Conservation (phyloP, 352 stramenopile genomes). For the Saprolegnia diclina region DNA sequence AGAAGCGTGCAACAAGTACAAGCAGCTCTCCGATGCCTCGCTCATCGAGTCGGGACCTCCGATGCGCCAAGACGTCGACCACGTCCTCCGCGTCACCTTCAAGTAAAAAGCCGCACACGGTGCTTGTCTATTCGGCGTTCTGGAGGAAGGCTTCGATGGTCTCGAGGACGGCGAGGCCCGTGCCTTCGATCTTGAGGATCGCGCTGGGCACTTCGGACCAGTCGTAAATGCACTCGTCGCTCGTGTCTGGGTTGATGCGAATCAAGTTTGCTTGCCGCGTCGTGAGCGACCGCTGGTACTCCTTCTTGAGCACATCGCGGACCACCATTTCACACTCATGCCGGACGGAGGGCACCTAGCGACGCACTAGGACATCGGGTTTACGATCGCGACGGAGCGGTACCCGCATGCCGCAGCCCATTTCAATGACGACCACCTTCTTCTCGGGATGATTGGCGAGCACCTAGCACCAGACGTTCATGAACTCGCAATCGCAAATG, state of each 20-base stretch:
- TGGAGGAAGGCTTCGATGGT: slow-evolving; percentile 38
- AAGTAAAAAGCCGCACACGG: too few relatives aligned
- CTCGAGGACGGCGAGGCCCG: slow-evolving; percentile 49
- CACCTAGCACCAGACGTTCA: slow-evolving; percentile 37
- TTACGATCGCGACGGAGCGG: too few relatives aligned
- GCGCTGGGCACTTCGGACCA: slow-evolving; percentile 43
- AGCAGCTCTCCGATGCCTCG: not conserved
- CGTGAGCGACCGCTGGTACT: slow-evolving; percentile 14
- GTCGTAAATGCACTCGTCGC: slow-evolving; percentile 38
- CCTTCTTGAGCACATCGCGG: slow-evolving; percentile 46
- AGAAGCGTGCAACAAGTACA: slow-evolving; percentile 21
- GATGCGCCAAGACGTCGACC: too few relatives aligned
- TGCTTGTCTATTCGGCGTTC: not conserved
- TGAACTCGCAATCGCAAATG: too few relatives aligned
- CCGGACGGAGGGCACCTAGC: slow-evolving; percentile 71
- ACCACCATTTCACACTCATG: slow-evolving; percentile 79
- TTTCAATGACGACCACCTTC: slow-evolving; percentile 73
- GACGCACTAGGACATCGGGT: not conserved
- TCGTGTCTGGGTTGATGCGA: slow-evolving; percentile 68
- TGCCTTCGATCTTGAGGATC: slow-evolving; percentile 44
- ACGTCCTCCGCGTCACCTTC: too few relatives aligned
- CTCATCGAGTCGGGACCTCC: not conserved
- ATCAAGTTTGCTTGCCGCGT: slow-evolving; percentile 52
- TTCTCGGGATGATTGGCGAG: slow-evolving; percentile 52
- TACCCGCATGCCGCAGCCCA: slow-evolving; percentile 72